Conservation (phyloP, 1,139 yeast genomes). For the Pneumocystis murina region DNA sequence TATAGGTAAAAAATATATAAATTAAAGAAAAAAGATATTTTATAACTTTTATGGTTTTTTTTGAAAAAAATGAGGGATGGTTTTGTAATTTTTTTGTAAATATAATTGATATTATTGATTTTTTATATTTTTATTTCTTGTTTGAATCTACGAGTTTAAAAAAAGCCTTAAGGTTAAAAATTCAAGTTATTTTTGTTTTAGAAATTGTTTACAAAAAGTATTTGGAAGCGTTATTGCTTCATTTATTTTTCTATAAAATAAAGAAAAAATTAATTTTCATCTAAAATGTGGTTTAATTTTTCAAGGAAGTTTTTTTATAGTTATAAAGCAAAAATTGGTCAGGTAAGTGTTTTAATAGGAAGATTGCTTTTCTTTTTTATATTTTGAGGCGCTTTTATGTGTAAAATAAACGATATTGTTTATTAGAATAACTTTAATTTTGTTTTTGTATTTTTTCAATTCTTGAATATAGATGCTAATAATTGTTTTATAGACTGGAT, state of each 20-base stretch:
- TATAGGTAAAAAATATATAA: not conserved
- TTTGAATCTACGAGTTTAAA: not conserved
- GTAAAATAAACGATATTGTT: not conserved
- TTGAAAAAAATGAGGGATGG: not conserved
- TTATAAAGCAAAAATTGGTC: not conserved
- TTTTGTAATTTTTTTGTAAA: not conserved
- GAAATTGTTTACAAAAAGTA: not conserved
- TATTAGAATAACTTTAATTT: not conserved
- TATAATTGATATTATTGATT: not conserved
- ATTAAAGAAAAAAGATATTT: no score
- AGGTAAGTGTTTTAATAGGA: not conserved
- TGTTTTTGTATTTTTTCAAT: not conserved
- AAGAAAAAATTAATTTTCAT: not conserved
- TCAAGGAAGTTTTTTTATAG: not conserved
- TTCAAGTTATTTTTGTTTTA: not conserved
- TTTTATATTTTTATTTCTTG: not conserved
- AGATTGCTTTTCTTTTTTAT: not conserved
- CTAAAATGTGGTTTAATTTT: not conserved
- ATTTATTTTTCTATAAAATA: not conserved
- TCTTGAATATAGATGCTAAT: not conserved
- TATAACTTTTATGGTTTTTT: not conserved
- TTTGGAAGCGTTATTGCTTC: not conserved
- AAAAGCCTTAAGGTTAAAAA: not conserved
- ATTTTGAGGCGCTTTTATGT: no score
- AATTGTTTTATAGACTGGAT: not conserved